Base-by-base conservation (phyloP, 2,329 filamentous ascomycete genomes). In the Alternaria sp. region DNA sequence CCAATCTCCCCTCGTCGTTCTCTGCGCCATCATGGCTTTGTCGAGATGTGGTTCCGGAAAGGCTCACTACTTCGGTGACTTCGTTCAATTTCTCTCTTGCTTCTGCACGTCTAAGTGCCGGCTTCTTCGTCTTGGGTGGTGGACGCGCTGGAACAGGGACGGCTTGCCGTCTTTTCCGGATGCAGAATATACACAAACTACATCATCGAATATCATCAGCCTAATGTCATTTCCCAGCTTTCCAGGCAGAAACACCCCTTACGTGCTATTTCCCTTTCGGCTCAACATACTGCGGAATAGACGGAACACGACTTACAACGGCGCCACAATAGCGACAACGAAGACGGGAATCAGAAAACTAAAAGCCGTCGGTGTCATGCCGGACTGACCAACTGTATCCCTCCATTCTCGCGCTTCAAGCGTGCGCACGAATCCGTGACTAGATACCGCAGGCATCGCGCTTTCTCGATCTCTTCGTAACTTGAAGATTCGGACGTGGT, bases 331-430 rank as follows among this genome's bases (percentile, higher is more conserved):
- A 24, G 75, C 69, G 22, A 75, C 60, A 4, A 74, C 51, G 18
- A 76, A 70, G 1, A 76, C 62, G 0, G 74, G 73, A 24, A 75
- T 65, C 24, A 76, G 51, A 30, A 76, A 75, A 2, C 66, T 66
- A 48, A 75, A 69, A 4, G 73, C 70, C 8, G 68, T 73, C 7
- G 70, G 64, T n/a, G 71, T 71, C 57, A 74, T 64, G 20, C 67
- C 60, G 44, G 66, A 66, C 53, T 63, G 61, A 7, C 65, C 65
- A 3, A 68, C 63, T 3, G 65, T 68, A 20, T 66, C 39, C 18
- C 48, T 55, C 65, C 63, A 66, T 61, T 66, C 65, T 41, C 65
- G 57, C 20, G 51, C 55, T 16, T 51, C 57, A n/a, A 68, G 56
- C 22, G 39, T 30, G 20, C 47, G 42, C 12, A 52, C 47, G 9